Conservation (phyloP, 495 filamentous ascomycete genomes). For the Mytilinidion resinicola region DNA sequence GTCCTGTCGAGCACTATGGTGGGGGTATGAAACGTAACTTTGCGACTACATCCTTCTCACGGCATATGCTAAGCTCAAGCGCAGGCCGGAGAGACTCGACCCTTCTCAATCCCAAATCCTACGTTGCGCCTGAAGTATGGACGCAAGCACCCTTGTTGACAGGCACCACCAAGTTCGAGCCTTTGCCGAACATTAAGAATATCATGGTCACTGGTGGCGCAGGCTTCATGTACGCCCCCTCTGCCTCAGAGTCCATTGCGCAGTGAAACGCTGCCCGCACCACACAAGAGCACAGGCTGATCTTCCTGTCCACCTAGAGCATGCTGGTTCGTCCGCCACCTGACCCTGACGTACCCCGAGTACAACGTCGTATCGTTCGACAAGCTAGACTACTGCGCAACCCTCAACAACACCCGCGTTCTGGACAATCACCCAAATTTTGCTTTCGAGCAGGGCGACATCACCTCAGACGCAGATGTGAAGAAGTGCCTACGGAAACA, state of each 20-base stretch:
- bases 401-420: constrained; percentile 60
- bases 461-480: constrained; percentile 56
- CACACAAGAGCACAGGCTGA: not conserved
- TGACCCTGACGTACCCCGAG: constrained; percentile 58
- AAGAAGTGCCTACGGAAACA: constrained; percentile 52
- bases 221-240: constrained; percentile 56
- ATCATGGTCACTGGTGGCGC: constrained; percentile 69
- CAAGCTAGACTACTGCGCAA: constrained; percentile 68
- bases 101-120: constrained; percentile 24
- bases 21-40: too few species aligned
- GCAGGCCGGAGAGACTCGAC: constrained; percentile 25
- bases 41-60: not conserved
- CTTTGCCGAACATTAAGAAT: constrained; percentile 56
- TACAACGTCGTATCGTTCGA: constrained; percentile 74
- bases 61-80: not conserved
- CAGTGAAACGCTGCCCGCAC: not conserved
- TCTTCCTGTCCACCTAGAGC: constrained; percentile 39
- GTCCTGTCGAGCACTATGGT: too few species aligned
- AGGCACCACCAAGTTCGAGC: constrained; percentile 58
- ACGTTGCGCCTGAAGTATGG: constrained; percentile 43
- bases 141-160: constrained; percentile 58
- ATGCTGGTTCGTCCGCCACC: constrained; percentile 67
- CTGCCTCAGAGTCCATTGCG: not conserved
- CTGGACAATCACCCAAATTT: constrained; percentile 61
- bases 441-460: constrained; percentile 65